phyloP scores from a whole-genome alignment of 2,329 filamentous ascomycete genomes.

The Escovopsis sp. region DNA sequence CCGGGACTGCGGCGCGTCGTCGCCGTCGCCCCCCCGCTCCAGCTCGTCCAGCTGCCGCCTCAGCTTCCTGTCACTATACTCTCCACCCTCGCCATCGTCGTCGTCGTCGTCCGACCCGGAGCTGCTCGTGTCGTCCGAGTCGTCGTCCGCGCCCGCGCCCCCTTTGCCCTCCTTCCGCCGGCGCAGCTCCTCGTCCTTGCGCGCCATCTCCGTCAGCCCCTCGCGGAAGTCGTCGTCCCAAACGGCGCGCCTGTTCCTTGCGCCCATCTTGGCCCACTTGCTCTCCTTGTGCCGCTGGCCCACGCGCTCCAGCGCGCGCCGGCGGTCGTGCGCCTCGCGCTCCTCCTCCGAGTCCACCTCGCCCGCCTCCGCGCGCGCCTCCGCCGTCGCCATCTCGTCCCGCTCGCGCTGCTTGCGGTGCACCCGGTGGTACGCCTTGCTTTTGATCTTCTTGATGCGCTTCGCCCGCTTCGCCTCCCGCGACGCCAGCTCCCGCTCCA shows the following conservation, averaged over 20 bases:
- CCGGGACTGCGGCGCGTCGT: constrained; percentile 37
- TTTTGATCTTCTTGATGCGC: constrained; percentile 98
- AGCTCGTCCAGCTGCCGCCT: constrained; percentile 30
- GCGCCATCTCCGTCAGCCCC: constrained; percentile 66
- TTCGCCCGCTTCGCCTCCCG: constrained; percentile 78
- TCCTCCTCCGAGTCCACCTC: constrained; percentile 52
- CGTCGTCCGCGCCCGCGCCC: constrained; percentile 28
- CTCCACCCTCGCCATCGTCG: too few species aligned
- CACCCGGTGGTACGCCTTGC: constrained; percentile 82
- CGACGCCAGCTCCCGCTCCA: constrained; percentile 71
- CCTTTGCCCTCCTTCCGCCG: constrained; percentile 61
- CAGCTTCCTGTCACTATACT: constrained; percentile 19
- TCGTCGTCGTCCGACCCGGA: constrained; percentile 45
- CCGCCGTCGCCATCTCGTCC: constrained; percentile 36
- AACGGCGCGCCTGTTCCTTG: constrained; percentile 61
- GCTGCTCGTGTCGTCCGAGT: constrained; percentile 39
- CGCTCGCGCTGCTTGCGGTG: constrained; percentile 61
- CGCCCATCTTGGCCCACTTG: constrained; percentile 81
- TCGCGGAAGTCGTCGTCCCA: constrained; percentile 82
- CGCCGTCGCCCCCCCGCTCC: constrained; percentile 30
- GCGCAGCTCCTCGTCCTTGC: constrained; percentile 68
- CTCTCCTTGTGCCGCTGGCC: constrained; percentile 74
- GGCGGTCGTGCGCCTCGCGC: constrained; percentile 51
- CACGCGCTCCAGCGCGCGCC: constrained; percentile 71
- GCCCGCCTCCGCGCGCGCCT: constrained; percentile 40